Evolutionary conservation across 352 stramenopile genomes (phyloP), one percentile per base, ranked within the genome.

Genomic region (Aphanomyces invadans): DNA sequence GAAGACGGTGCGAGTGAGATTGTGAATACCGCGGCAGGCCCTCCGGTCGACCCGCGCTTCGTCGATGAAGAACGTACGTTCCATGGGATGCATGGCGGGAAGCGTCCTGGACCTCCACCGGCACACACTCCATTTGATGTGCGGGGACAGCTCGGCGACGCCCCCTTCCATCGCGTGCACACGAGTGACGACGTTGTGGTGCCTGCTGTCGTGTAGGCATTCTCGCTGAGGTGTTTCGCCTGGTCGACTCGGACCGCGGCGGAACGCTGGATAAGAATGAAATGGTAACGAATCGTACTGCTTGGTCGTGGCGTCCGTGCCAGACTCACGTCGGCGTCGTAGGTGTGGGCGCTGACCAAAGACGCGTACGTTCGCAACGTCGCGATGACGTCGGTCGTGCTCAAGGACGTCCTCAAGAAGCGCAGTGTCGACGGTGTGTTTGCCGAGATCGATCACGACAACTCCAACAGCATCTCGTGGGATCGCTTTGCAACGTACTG

Each of bases 221-320:
- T 0, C 70, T 90, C 3, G 71, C 42, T 2, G 68, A 74, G 4
- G 68, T 91, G 33, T 90, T 91, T 36, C 48, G 65, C 0, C 48
- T 81, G n/a, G 87, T 91, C 73, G 82, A 91, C 62, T 65, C 76
- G 23, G 82, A 89, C 62, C 71, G 65, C 49, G 88, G 78, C n/a
- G 76, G 79, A 4, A 79, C 80, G 0, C 76, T 91, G 46, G 79
- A 83, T 65, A 78, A 87, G 56, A 59, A 71, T 7, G 80, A 91
- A 49, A 83, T 89, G 68, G 62, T 73, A 57, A 32, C 1, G 39
- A 54, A n/a, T n/a, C n/a, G n/a, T n/a, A n/a, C n/a, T n/a, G n/a
- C n/a, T n/a, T n/a, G n/a, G n/a, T n/a, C n/a, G n/a, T n/a, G n/a
- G n/a, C n/a, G n/a, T n/a, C n/a, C n/a, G n/a, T n/a, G n/a, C n/a